phyloP scores from a whole-genome alignment of 768 basidiomycete species.

The Mrakia frigida region DNA sequence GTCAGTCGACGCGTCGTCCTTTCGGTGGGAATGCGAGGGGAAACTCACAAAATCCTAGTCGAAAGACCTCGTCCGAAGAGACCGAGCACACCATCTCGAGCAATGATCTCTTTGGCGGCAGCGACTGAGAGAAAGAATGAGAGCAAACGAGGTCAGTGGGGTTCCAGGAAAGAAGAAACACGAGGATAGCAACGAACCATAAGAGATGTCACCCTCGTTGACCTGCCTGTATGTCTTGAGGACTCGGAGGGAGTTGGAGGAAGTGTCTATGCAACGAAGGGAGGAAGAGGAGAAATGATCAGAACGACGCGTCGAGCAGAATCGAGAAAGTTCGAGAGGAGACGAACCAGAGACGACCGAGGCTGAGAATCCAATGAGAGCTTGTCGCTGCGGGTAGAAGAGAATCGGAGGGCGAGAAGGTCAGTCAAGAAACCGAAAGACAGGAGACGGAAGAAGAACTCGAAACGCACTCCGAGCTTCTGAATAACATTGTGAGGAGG shows the following conservation, averaged over 20 bases:
- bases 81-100: slow-evolving; percentile 67
- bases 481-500: slow-evolving; percentile 52
- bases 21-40: too few species aligned
- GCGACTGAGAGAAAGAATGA: slow-evolving; percentile 44
- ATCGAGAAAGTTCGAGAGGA: background rate
- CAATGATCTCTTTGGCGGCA: slow-evolving; percentile 71
- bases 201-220: slow-evolving; percentile 71
- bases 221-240: slow-evolving; percentile 96
- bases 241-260: slow-evolving; percentile 83
- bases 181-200: slow-evolving; percentile 47
- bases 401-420: background rate
- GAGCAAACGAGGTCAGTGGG: background rate
- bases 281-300: background rate
- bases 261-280: slow-evolving; percentile 52
- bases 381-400: slow-evolving; percentile 53
- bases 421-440: too few species aligned
- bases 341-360: slow-evolving; percentile 60
- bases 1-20: background rate
- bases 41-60: slow-evolving; percentile 43
- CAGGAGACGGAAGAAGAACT: background rate
- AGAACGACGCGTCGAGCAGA: background rate
- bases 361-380: slow-evolving; percentile 84
- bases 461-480: slow-evolving; percentile 51
- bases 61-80: slow-evolving; percentile 84
- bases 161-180: too few species aligned